Evolutionary conservation across 352 stramenopile genomes (phyloP).

Genomic region (Phytophthora megakarya): DNA sequence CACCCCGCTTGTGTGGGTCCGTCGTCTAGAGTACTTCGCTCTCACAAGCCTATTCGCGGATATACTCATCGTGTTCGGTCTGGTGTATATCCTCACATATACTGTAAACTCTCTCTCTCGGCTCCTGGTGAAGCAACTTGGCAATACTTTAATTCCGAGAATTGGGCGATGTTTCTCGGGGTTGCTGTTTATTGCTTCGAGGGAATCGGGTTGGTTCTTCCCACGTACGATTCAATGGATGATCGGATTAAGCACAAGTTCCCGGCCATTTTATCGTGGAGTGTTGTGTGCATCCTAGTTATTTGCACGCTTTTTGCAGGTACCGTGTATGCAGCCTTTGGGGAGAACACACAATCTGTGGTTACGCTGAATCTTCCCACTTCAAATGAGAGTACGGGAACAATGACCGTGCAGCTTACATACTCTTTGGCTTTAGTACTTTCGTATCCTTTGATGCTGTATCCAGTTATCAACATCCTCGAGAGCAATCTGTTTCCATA

Average conservation of each 20-base stretch:
- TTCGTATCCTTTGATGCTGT: conserved; percentile 73
- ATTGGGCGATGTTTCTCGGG: conserved; percentile 64
- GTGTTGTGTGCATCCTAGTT: conserved; percentile 43
- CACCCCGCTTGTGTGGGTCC: conserved; percentile 65
- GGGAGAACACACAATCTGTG: conserved; percentile 51
- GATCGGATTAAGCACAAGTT: conserved; percentile 59
- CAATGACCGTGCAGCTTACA: conserved; percentile 60
- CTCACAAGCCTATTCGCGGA: conserved; percentile 64
- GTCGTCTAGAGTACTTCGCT: conserved; percentile 68
- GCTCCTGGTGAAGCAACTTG: conserved; percentile 37
- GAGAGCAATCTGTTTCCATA: conserved; percentile 55
- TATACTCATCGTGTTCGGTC: conserved; percentile 55
- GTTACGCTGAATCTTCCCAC: conserved; percentile 61
- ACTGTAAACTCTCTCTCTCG: conserved; percentile 39
- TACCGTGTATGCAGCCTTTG: conserved; percentile 53
- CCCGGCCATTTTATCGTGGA: conserved; percentile 46
- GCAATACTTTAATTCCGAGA: conserved; percentile 63
- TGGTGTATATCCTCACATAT: conserved; percentile 60
- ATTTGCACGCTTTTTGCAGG: conserved; percentile 54
- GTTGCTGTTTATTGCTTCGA: conserved; percentile 71
- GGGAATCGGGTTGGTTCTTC: conserved; percentile 59
- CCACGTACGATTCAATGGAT: conserved; percentile 66
- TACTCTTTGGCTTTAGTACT: conserved; percentile 66
- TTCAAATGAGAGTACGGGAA: conserved; percentile 47
- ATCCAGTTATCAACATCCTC: conserved; percentile 67